Conservation (phyloP, 2,329 filamentous ascomycete species). For the Dactylellina leptospora region DNA sequence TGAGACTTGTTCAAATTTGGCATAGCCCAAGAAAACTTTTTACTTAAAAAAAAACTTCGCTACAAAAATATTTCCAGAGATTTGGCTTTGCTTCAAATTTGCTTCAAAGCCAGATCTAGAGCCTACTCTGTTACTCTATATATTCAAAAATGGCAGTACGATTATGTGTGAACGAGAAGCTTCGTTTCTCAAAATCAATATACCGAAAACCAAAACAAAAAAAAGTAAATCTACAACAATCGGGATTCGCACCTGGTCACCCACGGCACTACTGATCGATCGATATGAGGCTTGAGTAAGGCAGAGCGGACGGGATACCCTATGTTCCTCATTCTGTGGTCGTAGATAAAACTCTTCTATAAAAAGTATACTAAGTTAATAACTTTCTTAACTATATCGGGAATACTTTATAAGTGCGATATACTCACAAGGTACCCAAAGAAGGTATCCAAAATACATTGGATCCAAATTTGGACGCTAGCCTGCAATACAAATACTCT, state of each 20-base stretch:
- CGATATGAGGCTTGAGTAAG: constrained; percentile 34
- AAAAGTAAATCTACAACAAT: constrained; percentile 15
- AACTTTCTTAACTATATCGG: no score
- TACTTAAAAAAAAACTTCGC: no score
- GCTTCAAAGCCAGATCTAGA: neutral
- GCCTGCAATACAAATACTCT: no score
- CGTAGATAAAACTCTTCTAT: constrained; percentile 7
- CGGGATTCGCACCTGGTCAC: constrained; percentile 29
- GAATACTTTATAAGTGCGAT: no score
- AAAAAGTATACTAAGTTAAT: neutral
- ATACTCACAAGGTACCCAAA: no score
- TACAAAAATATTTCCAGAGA: no score
- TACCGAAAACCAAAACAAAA: neutral
- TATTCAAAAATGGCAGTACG: neutral
- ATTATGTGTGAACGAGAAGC: neutral
- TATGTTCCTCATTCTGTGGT: constrained; percentile 27
- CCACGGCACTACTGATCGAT: constrained; percentile 20
- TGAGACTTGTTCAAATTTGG: no score
- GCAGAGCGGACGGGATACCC: constrained; percentile 42
- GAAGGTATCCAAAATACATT: no score
- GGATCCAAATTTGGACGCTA: no score
- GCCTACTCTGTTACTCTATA: neutral
- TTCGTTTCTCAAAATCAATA: neutral
- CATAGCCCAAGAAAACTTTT: no score
- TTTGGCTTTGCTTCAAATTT: neutral